These are phyloP conservation scores for Chlamydomonas applanata DNA, from an alignment of 139 green algal genomes.

Conservation along the genomic window DNA sequence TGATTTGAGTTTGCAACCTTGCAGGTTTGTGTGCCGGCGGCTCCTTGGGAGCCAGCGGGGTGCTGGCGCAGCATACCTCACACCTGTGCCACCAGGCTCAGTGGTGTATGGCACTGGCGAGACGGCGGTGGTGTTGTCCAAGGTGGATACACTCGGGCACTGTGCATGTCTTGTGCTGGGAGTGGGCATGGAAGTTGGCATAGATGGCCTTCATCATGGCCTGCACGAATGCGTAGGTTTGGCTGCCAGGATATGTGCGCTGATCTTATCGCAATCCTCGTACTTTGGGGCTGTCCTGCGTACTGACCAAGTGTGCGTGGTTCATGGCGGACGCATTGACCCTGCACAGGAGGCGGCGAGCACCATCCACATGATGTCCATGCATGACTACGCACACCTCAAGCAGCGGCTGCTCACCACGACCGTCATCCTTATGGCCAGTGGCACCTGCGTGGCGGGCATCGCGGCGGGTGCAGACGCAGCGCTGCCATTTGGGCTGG, in stretches of 20 bases:
- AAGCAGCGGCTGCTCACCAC: constrained; percentile 62
- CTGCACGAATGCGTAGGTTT: too few species aligned
- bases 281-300: too few species aligned
- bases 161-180: not conserved
- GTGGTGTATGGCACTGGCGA: constrained; percentile 77
- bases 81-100: constrained; percentile 52
- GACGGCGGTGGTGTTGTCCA: constrained; percentile 45
- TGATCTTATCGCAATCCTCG: too few species aligned
- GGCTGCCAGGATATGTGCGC: too few species aligned
- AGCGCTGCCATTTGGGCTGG: constrained; percentile 69
- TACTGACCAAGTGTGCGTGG: too few species aligned
- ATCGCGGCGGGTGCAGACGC: constrained; percentile 32
- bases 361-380: constrained; percentile 47
- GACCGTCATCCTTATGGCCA: constrained; percentile 57
- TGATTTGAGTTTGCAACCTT: too few species aligned
- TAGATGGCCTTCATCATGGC: too few species aligned
- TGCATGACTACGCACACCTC: constrained; percentile 64
- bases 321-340: not conserved
- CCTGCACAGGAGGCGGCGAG: constrained; percentile 55
- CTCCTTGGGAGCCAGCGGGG: constrained; percentile 45
- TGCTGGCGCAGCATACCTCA: constrained; percentile 57
- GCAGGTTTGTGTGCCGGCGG: constrained; percentile 72
- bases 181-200: too few species aligned
- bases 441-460: constrained; percentile 48
- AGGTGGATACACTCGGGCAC: constrained; percentile 28